Percentiles rank a stretch among this genome's conserved stretches.
phyloP scores from a whole-genome alignment of 163 green algal genomes.

The Volvox carteri region DNA sequence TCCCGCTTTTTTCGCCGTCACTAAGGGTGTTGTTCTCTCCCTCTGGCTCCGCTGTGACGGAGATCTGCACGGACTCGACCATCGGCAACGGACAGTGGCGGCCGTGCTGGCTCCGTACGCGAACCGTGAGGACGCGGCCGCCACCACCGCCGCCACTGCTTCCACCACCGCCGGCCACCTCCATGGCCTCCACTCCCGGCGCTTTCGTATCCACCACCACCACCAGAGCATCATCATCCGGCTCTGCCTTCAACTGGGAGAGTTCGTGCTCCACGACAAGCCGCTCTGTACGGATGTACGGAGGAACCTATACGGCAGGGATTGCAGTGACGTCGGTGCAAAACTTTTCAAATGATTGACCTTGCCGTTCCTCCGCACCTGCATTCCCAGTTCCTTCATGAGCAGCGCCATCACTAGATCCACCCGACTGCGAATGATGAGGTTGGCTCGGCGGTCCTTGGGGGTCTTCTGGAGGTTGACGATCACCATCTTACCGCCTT shows the following conservation, averaged over 20 bases:
- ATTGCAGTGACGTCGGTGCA: background rate
- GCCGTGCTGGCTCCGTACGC: constrained; percentile 74
- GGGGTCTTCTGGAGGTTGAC: constrained; percentile 91
- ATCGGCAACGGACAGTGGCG: constrained; percentile 75
- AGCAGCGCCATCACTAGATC: constrained; percentile 73
- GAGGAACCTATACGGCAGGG: constrained; percentile 56
- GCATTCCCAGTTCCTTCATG: constrained; percentile 53
- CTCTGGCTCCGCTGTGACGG: background rate
- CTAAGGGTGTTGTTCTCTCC: background rate
- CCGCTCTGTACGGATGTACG: constrained; percentile 71
- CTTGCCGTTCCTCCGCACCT: background rate
- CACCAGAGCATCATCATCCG: no score
- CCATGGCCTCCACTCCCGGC: no score
- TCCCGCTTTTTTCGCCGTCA: background rate
- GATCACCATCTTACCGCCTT: constrained; percentile 91
- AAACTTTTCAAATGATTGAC: background rate
- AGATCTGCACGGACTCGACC: constrained; percentile 41
- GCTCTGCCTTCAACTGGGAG: background rate
- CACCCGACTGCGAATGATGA: constrained; percentile 63
- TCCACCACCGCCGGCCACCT: background rate
- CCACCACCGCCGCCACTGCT: constrained; percentile 6
- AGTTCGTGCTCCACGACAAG: constrained; percentile 66
- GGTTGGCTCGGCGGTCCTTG: constrained; percentile 64
- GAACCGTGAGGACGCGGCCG: constrained; percentile 64
- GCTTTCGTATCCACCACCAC: no score